Evolutionary conservation across 2,329 filamentous ascomycete genomes (phyloP).

Genomic region (Sphaerostilbella broomeana): DNA sequence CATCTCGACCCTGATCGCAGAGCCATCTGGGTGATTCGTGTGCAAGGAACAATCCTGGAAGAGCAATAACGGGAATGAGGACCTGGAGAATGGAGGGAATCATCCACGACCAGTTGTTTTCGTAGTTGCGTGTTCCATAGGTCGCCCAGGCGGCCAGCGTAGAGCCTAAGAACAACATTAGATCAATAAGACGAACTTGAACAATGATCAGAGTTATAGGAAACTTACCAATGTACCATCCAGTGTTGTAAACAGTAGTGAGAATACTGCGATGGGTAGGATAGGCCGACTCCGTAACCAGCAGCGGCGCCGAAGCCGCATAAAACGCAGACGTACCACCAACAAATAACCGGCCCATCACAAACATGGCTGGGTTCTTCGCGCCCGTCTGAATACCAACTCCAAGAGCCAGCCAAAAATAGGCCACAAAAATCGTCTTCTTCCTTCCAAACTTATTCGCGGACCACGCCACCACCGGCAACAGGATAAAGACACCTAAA

Average conservation of each 20-base stretch:
- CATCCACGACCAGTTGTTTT: slow-evolving; percentile 17
- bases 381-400: slow-evolving; percentile 28
- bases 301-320: slow-evolving; percentile 30
- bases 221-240: not conserved
- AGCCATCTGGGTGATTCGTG: slow-evolving; percentile 30
- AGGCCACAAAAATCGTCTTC: too few relatives aligned
- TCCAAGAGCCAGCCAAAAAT: too few relatives aligned
- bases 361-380: slow-evolving; percentile 41
- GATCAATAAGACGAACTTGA: not conserved
- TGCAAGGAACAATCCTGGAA: slow-evolving; percentile 26
- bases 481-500: slow-evolving; percentile 37
- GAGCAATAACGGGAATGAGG: slow-evolving; percentile 12
- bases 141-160: slow-evolving; percentile 10
- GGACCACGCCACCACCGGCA: too few relatives aligned
- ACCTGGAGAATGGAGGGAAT: slow-evolving; percentile 18
- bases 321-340: slow-evolving; percentile 49
- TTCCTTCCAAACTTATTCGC: too few relatives aligned
- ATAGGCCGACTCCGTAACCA: slow-evolving; percentile 4
- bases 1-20: slow-evolving; percentile 24
- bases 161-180: slow-evolving; percentile 2
- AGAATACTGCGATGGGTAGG: not conserved
- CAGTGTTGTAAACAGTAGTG: not conserved
- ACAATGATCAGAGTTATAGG: not conserved
- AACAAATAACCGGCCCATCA: slow-evolving; percentile 45
- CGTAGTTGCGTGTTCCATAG: slow-evolving; percentile 9